These are phyloP conservation scores for Smallanthus sonchifolius DNA, from an alignment of 129 eudicot species.

Conservation along the genomic window DNA sequence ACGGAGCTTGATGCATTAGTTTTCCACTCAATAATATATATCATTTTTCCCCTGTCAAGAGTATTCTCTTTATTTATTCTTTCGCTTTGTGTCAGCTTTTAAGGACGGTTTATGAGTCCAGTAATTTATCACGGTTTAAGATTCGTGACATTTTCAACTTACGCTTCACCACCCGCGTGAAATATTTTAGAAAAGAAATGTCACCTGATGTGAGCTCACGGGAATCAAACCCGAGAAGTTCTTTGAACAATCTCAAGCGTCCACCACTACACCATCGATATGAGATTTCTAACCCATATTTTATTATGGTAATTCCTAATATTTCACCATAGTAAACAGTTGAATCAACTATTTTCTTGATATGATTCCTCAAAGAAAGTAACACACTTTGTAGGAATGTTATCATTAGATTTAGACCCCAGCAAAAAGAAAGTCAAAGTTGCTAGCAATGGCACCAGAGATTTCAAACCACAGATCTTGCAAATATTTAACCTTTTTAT, in stretches of 20 bases:
- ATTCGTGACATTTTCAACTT: too few relatives aligned
- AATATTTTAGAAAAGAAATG: too few relatives aligned
- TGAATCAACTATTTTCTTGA: conserved; percentile 15
- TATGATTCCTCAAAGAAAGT: conserved; percentile 16
- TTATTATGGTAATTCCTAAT: not conserved
- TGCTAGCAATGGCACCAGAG: conserved; percentile 16
- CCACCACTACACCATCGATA: not conserved
- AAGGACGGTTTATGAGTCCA: too few relatives aligned
- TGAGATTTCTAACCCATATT: not conserved
- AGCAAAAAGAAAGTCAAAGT: conserved; percentile 20
- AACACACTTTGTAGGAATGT: conserved; percentile 19
- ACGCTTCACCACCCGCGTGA: too few relatives aligned
- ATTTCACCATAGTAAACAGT: conserved; percentile 1
- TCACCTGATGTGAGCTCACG: too few relatives aligned
- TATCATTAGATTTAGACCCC: conserved; percentile 28
- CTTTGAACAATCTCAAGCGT: not conserved
- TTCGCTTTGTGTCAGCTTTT: too few relatives aligned
- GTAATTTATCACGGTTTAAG: too few relatives aligned
- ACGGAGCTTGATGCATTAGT: too few relatives aligned
- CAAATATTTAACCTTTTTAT: conserved; percentile 8
- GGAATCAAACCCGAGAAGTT: not conserved
- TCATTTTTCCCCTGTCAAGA: too few relatives aligned
- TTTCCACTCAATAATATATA: too few relatives aligned
- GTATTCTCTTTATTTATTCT: too few relatives aligned
- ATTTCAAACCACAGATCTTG: conserved; percentile 22